Evolutionary conservation across 768 basidiomycete genomes (phyloP).

Genomic region (Phlegmacium glaucopus): DNA sequence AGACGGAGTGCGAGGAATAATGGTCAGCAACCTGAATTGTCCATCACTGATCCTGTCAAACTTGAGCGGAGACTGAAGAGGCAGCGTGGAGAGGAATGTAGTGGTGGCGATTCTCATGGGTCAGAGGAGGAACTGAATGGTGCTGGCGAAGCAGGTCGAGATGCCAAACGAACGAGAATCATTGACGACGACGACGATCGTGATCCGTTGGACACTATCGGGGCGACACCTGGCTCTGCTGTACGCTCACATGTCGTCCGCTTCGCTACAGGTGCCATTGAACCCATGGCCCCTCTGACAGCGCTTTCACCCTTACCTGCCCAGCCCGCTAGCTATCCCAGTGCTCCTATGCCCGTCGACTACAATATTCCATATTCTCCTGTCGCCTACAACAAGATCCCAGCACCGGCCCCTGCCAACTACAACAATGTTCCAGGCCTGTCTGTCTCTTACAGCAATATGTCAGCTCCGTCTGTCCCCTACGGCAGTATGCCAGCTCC

Average conservation of each 20-base stretch:
- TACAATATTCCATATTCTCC: constrained; percentile 1
- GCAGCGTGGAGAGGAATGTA: constrained; percentile 54
- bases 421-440: not conserved
- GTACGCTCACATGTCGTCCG: constrained; percentile 39
- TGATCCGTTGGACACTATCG: constrained; percentile 45
- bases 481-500: constrained; percentile 1
- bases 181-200: constrained; percentile 42
- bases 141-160: constrained; percentile 36
- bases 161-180: constrained; percentile 57
- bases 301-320: not conserved
- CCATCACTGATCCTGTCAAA: constrained; percentile 71
- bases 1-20: constrained; percentile 72
- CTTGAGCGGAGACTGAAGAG: constrained; percentile 76
- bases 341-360: not conserved
- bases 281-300: constrained; percentile 19
- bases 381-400: constrained; percentile 8
- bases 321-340: not conserved
- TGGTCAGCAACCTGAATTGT: constrained; percentile 66
- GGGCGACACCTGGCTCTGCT: constrained; percentile 30
- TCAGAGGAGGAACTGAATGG: constrained; percentile 53
- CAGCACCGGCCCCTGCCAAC: constrained; percentile 6
- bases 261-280: constrained; percentile 39
- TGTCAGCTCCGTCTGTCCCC: not conserved
- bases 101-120: constrained; percentile 43
- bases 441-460: too few relatives aligned